These are phyloP conservation scores for Phytomonas serpens DNA, from an alignment of 208 protist species.

Conservation along the genomic window DNA sequence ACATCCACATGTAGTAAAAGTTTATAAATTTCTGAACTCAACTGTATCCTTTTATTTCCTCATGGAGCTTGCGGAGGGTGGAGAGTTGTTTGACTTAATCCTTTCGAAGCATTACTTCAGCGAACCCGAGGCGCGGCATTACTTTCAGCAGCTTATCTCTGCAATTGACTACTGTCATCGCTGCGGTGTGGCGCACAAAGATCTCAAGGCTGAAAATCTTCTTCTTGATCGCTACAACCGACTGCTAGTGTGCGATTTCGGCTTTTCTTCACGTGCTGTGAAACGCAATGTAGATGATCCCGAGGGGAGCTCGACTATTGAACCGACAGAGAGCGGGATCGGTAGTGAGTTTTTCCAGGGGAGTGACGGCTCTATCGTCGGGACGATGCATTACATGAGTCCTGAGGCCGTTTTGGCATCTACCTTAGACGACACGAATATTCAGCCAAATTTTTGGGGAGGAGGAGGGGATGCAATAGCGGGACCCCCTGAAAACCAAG, in stretches of 20 bases:
- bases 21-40: conserved; percentile 86
- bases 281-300: conserved; percentile 48
- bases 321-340: conserved; percentile 22
- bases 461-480: neutral
- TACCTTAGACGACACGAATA: conserved; percentile 8
- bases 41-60: conserved; percentile 83
- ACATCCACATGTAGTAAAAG: conserved; percentile 85
- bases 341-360: conserved; percentile 22
- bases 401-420: conserved; percentile 63
- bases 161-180: conserved; percentile 89
- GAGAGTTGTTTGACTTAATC: conserved; percentile 94
- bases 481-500: neutral
- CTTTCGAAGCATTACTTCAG: conserved; percentile 70
- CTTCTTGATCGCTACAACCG: conserved; percentile 59
- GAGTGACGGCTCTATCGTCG: conserved; percentile 7
- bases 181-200: conserved; percentile 88
- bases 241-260: conserved; percentile 88
- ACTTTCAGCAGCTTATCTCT: conserved; percentile 90
- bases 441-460: neutral
- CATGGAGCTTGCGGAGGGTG: conserved; percentile 84
- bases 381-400: conserved; percentile 82
- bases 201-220: conserved; percentile 91
- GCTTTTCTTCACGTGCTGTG: conserved; percentile 62
- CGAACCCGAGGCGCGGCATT: conserved; percentile 77
- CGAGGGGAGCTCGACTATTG: conserved; percentile 22